These are phyloP conservation scores for Yamadazyma ubonensis DNA, from an alignment of 805 yeast genomes.

Conservation along the genomic window DNA sequence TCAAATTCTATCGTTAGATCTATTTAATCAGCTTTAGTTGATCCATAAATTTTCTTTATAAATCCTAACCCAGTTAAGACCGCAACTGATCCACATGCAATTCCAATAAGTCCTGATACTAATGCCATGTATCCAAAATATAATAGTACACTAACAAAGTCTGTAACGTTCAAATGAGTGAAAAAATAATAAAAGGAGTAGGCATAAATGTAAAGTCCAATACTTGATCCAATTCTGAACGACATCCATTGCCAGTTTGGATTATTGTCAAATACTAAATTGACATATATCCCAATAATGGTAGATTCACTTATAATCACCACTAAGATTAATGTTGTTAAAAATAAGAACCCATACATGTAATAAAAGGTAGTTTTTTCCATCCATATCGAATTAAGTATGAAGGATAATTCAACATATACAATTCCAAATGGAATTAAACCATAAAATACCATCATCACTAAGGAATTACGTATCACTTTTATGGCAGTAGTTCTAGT, in stretches of 20 bases:
- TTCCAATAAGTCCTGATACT: conserved; percentile 59
- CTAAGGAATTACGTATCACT: conserved; percentile 9
- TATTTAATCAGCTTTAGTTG: conserved; percentile 54
- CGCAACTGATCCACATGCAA: conserved; percentile 76
- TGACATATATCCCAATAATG: conserved; percentile 63
- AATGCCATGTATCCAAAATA: conserved; percentile 72
- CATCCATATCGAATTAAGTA: conserved; percentile 75
- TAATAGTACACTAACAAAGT: conserved; percentile 62
- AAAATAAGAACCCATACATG: conserved; percentile 73
- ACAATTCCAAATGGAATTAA: conserved; percentile 75
- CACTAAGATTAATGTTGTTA: conserved; percentile 57
- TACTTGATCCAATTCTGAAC: conserved; percentile 64
- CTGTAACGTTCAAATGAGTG: conserved; percentile 57
- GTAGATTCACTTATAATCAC: conserved; percentile 71
- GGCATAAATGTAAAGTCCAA: conserved; percentile 66
- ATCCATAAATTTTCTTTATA: conserved; percentile 59
- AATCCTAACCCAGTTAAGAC: conserved; percentile 65
- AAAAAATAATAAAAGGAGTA: conserved; percentile 69
- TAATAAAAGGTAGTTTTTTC: conserved; percentile 77
- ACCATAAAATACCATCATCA: conserved; percentile 54
- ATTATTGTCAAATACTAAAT: conserved; percentile 52
- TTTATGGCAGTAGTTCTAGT: neutral
- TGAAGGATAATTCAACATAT: conserved; percentile 72
- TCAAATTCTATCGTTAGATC: conserved; percentile 1
- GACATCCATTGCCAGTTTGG: conserved; percentile 84